Percentiles rank a stretch among this genome's conserved stretches.
These are phyloP conservation scores for Lenwebbia sp. DNA, from an alignment of 345 rosid genomes.

Conservation along the genomic window DNA sequence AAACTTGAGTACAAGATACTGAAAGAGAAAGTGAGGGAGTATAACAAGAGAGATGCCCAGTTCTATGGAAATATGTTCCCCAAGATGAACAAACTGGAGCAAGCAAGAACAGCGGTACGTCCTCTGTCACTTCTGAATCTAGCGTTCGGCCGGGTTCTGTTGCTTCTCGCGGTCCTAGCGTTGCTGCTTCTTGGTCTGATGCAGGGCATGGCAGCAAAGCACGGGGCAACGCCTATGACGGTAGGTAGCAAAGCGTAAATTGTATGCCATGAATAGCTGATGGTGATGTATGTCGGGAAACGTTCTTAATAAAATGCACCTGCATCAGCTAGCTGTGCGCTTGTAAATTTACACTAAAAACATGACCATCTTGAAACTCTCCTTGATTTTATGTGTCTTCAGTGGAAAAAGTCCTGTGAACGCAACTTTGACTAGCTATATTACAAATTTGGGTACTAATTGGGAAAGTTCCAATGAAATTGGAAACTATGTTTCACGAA, in stretches of 20 bases:
- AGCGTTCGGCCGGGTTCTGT: neutral
- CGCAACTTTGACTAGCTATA: neutral
- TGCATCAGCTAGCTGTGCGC: neutral
- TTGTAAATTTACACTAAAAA: neutral
- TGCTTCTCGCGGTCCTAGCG: neutral
- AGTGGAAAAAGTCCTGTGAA: neutral
- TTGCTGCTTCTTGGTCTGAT: conserved; percentile 4
- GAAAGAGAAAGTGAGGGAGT: conserved; percentile 32
- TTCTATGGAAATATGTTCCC: conserved; percentile 23
- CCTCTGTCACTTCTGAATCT: neutral
- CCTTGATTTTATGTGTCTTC: neutral
- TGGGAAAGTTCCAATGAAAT: accelerated
- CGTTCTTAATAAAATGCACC: neutral
- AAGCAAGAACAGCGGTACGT: conserved; percentile 11
- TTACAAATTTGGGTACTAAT: neutral
- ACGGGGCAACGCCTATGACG: conserved; percentile 2
- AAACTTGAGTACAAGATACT: conserved; percentile 24
- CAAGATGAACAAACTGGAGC: conserved; percentile 6
- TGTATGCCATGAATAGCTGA: neutral
- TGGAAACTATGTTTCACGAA: neutral
- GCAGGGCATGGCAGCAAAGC: conserved; percentile 3
- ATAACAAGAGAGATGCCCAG: conserved; percentile 27
- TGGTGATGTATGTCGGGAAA: neutral
- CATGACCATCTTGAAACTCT: neutral
- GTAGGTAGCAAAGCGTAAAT: conserved; percentile 18